These are phyloP conservation scores for Zygosaccharomyces rouxii DNA, from an alignment of 805 yeast genomes.

Conservation along the genomic window DNA sequence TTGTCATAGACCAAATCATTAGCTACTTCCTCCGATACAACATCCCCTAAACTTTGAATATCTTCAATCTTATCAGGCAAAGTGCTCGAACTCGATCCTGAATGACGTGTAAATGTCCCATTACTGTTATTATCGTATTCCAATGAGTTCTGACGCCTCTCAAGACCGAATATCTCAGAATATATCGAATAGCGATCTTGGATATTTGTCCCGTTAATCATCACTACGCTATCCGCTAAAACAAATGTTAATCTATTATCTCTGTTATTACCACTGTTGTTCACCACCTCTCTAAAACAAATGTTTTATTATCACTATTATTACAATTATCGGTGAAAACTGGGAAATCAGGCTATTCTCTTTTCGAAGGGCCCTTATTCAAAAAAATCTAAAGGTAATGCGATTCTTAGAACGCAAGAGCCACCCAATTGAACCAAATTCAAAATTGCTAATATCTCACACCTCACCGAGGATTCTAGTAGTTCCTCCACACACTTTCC, in stretches of 20 bases:
- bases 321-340: not conserved
- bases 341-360: not conserved
- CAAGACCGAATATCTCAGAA: constrained; percentile 29
- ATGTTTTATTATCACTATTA: too few species aligned
- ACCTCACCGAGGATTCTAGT: not conserved
- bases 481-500: not conserved
- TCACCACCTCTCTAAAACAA: too few species aligned
- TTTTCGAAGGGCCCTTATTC: not conserved
- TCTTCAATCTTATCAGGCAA: constrained; percentile 25
- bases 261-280: not conserved
- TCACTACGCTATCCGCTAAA: constrained; percentile 1
- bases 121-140: constrained; percentile 7
- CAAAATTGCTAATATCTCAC: not conserved
- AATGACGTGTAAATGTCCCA: constrained; percentile 3
- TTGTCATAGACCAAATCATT: constrained; percentile 17
- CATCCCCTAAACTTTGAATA: constrained; percentile 20
- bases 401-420: not conserved
- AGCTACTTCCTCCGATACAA: constrained; percentile 20
- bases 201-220: constrained; percentile 11
- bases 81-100: constrained; percentile 1
- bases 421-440: constrained; percentile 4
- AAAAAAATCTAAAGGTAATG: not conserved
- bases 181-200: constrained; percentile 20
- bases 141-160: constrained; percentile 23
- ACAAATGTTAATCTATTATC: not conserved